These are phyloP conservation scores for Xylaria sp. DNA, from an alignment of 2,329 filamentous ascomycete genomes.

Conservation along the genomic window DNA sequence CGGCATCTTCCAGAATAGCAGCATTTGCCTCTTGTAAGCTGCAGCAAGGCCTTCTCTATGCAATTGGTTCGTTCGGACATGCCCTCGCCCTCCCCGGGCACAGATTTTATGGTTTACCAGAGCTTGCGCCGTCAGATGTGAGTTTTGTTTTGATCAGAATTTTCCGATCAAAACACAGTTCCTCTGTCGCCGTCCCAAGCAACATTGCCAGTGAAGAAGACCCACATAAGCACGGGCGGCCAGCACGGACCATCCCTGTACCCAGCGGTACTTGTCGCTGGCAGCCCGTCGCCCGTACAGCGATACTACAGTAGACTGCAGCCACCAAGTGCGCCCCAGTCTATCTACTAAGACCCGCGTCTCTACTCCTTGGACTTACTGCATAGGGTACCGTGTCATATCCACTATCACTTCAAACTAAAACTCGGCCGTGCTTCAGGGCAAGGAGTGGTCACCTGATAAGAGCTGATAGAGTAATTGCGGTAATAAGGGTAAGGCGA, in stretches of 20 bases:
- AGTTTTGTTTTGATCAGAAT: conserved; percentile 39
- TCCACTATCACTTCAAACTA: conserved; percentile 15
- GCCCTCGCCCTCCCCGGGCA: conserved; percentile 11
- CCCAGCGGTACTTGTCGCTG: neutral
- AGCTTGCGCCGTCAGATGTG: conserved; percentile 19
- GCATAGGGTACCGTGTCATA: conserved; percentile 3
- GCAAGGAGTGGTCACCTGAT: neutral
- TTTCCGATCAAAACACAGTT: conserved; percentile 38
- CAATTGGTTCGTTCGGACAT: conserved; percentile 28
- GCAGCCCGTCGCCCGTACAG: neutral
- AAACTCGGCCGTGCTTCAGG: neutral
- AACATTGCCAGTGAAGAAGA: conserved; percentile 19
- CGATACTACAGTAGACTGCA: conserved; percentile 6
- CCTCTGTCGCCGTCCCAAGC: conserved; percentile 25
- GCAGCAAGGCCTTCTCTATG: neutral
- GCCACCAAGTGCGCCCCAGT: conserved; percentile 10
- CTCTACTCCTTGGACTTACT: neutral
- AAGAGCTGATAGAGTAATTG: conserved; percentile 6
- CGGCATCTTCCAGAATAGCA: neutral
- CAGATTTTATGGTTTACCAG: neutral
- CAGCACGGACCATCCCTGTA: conserved; percentile 29
- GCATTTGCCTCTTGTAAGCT: conserved; percentile 1
- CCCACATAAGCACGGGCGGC: conserved; percentile 18
- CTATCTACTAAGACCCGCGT: conserved; percentile 8
- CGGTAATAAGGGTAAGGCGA: conserved; percentile 9